Evolutionary conservation across 1,284 basidiomycete species (phyloP).

Genomic region (Anthracocystis walkeri): DNA sequence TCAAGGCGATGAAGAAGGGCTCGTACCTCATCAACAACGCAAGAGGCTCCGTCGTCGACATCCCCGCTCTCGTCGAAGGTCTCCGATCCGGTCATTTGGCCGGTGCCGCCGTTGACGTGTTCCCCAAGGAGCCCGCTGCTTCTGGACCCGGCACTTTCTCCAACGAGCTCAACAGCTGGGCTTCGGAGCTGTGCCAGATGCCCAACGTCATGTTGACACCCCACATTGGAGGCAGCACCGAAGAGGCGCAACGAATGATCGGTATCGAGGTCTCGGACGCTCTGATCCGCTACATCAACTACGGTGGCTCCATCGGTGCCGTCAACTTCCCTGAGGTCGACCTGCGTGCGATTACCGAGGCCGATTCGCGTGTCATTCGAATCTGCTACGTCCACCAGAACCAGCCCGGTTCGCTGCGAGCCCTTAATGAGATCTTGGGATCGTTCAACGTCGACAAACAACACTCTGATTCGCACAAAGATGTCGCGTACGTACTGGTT

Average conservation of each 20-base stretch:
- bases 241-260: slow-evolving; percentile 98
- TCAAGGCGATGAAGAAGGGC: slow-evolving; percentile 93
- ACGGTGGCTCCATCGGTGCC: slow-evolving; percentile 85
- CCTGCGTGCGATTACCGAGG: slow-evolving; percentile 82
- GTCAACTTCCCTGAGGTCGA: slow-evolving; percentile 99
- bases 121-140: slow-evolving; percentile 88
- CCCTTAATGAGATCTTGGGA: slow-evolving; percentile 90
- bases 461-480: slow-evolving; percentile 94
- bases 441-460: slow-evolving; percentile 99
- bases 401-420: slow-evolving; percentile 94
- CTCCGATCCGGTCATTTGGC: slow-evolving; percentile 87
- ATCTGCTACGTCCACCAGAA: slow-evolving; percentile 97
- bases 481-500: slow-evolving; percentile 93
- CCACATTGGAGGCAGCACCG: slow-evolving; percentile 98
- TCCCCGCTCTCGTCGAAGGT: slow-evolving; percentile 86
- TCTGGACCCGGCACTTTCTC: slow-evolving; percentile 84
- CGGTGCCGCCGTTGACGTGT: slow-evolving; percentile 95
- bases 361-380: slow-evolving; percentile 85
- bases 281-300: slow-evolving; percentile 89
- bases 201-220: slow-evolving; percentile 73
- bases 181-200: slow-evolving; percentile 57
- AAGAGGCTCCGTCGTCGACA: slow-evolving; percentile 93
- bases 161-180: slow-evolving; percentile 64
- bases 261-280: slow-evolving; percentile 92
- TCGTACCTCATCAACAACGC: slow-evolving; percentile 98